A percentile compares a stretch with the other conserved stretches of the same genome.
Evolutionary conservation across 306 rosid species (phyloP).

Genomic region (Dalbergia oliveri): DNA sequence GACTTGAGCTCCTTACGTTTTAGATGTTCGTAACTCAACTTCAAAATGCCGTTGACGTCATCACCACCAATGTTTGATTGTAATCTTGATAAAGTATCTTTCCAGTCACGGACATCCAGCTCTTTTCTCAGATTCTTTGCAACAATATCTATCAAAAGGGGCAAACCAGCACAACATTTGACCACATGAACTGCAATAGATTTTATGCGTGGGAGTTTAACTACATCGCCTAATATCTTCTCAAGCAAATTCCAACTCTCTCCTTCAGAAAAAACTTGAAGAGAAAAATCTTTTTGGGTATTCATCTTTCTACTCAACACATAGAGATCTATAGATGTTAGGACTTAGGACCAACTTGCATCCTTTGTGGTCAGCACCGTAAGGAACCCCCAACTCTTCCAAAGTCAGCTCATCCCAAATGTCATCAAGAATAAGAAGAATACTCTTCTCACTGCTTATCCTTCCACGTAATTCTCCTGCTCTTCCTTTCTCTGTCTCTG

Average conservation of each 20-base stretch:
- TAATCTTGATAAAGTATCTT: background rate
- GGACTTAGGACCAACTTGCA: background rate
- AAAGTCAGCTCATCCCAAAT: slow-evolving; percentile 2
- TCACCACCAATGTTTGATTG: no score
- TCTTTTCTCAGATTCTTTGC: background rate
- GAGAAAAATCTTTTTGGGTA: background rate
- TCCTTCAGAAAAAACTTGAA: background rate
- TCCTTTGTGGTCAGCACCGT: slow-evolving; percentile 32
- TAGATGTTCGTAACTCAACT: background rate
- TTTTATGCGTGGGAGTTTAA: background rate
- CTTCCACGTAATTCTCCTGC: no score
- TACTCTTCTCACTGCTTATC: background rate
- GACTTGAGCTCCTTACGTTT: background rate
- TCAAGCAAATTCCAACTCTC: slow-evolving; percentile 33
- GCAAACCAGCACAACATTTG: background rate
- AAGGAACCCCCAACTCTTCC: slow-evolving; percentile 20
- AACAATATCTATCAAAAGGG: background rate
- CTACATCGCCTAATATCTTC: slow-evolving; percentile 12
- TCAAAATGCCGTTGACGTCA: no score
- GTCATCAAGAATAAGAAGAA: slow-evolving; percentile 36
- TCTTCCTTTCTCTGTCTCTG: no score
- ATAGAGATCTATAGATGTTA: background rate
- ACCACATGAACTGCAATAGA: background rate
- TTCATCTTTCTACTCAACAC: background rate
- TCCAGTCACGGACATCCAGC: background rate